A percentile compares a stretch with the other conserved stretches of the same genome.
Conservation (phyloP, 164 flowering plant genomes). For the Stephania japonica region DNA sequence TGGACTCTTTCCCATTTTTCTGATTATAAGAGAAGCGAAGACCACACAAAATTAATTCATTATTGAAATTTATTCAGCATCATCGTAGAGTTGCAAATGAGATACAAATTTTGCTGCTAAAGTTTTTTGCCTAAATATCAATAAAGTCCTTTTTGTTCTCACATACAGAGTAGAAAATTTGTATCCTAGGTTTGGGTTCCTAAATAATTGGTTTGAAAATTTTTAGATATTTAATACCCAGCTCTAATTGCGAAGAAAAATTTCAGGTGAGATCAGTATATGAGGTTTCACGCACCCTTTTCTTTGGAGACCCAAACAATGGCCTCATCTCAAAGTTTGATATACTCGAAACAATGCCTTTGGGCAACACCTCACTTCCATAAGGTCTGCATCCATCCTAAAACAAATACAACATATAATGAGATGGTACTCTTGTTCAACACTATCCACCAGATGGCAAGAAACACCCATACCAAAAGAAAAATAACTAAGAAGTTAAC, state of each 20-base stretch:
- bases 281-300: conserved; percentile 27
- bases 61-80: neutral
- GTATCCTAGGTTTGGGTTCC: neutral
- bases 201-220: neutral
- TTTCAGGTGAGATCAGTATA: neutral
- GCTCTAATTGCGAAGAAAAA: neutral
- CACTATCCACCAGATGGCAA: neutral
- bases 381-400: conserved; percentile 55
- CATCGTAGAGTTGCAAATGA: neutral
- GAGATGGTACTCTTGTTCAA: neutral
- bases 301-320: conserved; percentile 50
- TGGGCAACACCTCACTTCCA: conserved; percentile 75
- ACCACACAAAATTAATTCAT: neutral
- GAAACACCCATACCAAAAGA: neutral
- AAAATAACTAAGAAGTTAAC: neutral
- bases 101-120: neutral
- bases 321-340: conserved; percentile 81
- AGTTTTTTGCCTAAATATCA: neutral
- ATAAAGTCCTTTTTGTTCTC: too few relatives aligned
- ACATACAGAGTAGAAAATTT: neutral
- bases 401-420: neutral
- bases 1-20: conserved; percentile 31
- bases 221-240: too few relatives aligned
- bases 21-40: conserved; percentile 11
- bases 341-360: conserved; percentile 57